Base-by-base conservation (phyloP, 1,284 basidiomycete species). In the Cutaneotrichosporon cyanovorans region DNA sequence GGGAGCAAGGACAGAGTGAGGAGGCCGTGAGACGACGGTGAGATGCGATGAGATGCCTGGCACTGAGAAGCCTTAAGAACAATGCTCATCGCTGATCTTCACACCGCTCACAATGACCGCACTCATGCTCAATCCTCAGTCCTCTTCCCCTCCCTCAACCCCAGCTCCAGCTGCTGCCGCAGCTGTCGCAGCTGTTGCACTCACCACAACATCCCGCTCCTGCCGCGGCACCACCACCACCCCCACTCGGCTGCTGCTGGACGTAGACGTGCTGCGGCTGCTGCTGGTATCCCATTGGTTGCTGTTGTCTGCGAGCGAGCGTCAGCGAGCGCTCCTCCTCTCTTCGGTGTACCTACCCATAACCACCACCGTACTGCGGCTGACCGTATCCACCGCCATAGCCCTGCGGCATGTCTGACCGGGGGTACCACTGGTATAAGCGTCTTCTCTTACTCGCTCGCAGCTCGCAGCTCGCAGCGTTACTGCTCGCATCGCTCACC, bases 251-350 rank as follows among this genome's bases (percentile, higher is more conserved):
- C 37, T 45, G 42, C 43, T 54, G 52, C 48, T 54, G 52, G 34
- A 54, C 52, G 37, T 51, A 48, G 28, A 54, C 46, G 7, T 45
- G 52, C 45, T 46, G 52, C 34, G 33, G 40, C 42, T 42, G 39
- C 25, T 38, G 40, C n/a, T 30, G 32, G 37, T 54, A 54, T 39
- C 47, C 45, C 52, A 54, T 54, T 19, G 40, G 45, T 2, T 42
- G 48, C 42, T 50, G 48, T 11, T 40, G 34, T 9, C 50, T 50
- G 40, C 18, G n/a, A n/a, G n/a, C n/a, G n/a, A n/a, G n/a, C 3
- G 33, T 35, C 32, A 36, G 38, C 19, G 19, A 21, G 28, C 5
- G 15, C 19, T 15, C 9, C 37, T 2, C 21, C 2, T 7, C 22
- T 19, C n/a, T n/a, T n/a, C n/a, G n/a, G n/a, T n/a, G 18, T 9